A percentile compares a stretch with the other conserved stretches of the same genome.
These are phyloP conservation scores for Colletotrichum simmondsii DNA, from an alignment of 2,329 filamentous ascomycete species.

Conservation along the genomic window DNA sequence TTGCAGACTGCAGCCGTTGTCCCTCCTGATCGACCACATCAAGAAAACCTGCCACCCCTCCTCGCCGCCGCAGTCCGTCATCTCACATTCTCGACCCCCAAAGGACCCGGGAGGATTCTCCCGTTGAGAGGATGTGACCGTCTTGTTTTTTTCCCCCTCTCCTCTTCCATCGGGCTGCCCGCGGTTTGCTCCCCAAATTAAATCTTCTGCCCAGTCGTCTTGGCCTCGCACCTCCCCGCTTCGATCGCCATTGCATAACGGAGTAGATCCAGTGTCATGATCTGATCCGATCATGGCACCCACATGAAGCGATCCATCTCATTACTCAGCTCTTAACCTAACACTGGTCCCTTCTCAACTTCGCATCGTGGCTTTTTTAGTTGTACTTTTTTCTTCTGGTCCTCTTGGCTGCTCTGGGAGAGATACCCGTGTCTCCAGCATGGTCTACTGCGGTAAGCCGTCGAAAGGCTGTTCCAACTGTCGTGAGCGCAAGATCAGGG, in stretches of 20 bases:
- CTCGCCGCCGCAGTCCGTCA: slow-evolving; percentile 5
- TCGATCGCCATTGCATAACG: slow-evolving; percentile 4
- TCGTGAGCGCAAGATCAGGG: slow-evolving; percentile 65
- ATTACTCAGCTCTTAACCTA: neutral
- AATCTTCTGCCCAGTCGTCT: neutral
- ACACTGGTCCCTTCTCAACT: neutral
- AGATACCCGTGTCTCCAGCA: slow-evolving; percentile 38
- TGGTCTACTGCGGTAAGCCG: slow-evolving; percentile 69
- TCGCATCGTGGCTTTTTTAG: neutral
- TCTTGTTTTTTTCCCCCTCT: neutral
- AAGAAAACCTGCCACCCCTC: neutral
- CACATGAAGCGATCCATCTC: neutral
- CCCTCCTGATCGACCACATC: neutral
- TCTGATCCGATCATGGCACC: slow-evolving; percentile 11
- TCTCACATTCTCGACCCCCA: slow-evolving; percentile 11
- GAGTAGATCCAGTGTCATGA: slow-evolving; percentile 10
- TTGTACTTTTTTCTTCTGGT: neutral
- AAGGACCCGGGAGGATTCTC: neutral
- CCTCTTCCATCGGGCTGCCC: slow-evolving; percentile 1
- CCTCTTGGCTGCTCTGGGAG: neutral
- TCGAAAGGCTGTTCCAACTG: slow-evolving; percentile 67
- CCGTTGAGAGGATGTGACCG: neutral
- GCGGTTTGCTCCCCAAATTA: neutral
- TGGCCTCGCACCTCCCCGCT: slow-evolving; percentile 2
- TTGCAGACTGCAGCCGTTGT: neutral